Base-by-base conservation (phyloP, 192 early-diverging fungal species). In the Allomyces javanicus region DNA sequence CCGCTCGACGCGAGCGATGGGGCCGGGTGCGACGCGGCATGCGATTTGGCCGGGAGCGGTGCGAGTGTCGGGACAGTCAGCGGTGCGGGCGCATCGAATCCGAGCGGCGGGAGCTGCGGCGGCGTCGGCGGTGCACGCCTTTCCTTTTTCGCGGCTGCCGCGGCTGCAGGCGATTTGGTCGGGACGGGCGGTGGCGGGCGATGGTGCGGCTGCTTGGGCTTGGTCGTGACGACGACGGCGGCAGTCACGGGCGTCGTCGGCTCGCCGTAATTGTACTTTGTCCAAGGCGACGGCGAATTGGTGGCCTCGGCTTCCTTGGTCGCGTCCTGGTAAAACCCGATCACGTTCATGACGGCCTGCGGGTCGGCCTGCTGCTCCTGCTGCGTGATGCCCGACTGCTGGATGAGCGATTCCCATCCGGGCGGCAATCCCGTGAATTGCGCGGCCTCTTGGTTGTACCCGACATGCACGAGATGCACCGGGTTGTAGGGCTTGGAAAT, bases 401-500 rank as follows among this genome's bases (percentile, higher is more conserved):
- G 84, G 33, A 98, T 79, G 74, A 98, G 77, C 27, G 85, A 79
- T 40, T 90, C 86, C 94, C 95, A 98, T 75, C 93, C 89, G 71
- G 86, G 83, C 24, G 95, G 95, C 61, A 98, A 73, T 55, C 95
- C 95, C 44, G 88, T 90, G 67, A 92, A 92, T 79, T 98, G 93
- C 50, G 93, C 94, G 44, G 92, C 94, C 64, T 92, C 92, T 67
- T 88, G 86, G 73, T 98, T 93, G 73, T 91, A 98, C 9, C 96
- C 96, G 62, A 97, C 96, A 73, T 98, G 96, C 24, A 94, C 96
- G 61, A 98, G 80, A 77, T 98, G 96, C 50, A 94, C 87, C 21
- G 96, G 88, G 72, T 96, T 96, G 76, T 91, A 98, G 4, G 96
- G 96, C 24, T 83, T 83, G 19, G 91, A 94, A 66, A 98, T 92